Evolutionary conservation across 1,284 basidiomycete species (phyloP).

Genomic region (Exobasidium cylindrosporum): DNA sequence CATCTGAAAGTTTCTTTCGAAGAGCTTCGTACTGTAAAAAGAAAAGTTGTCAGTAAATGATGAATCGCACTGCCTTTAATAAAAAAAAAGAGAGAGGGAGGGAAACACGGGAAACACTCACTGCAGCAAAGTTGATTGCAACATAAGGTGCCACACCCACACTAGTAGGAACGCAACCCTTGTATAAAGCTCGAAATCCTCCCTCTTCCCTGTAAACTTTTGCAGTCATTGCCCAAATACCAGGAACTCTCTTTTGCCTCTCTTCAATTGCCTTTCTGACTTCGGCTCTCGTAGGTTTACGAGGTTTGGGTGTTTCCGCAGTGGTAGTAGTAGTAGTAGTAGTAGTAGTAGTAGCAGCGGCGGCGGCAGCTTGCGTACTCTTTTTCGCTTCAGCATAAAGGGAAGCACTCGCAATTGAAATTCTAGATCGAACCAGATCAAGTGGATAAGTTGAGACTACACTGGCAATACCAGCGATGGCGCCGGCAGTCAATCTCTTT

Average conservation of each 20-base stretch:
- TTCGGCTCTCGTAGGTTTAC: constrained; percentile 2
- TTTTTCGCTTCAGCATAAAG: constrained; percentile 41
- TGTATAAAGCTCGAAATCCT: constrained; percentile 78
- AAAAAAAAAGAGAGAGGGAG: neutral
- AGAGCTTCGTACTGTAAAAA: constrained; percentile 42
- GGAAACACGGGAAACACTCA: neutral
- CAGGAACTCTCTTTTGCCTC: constrained; percentile 59
- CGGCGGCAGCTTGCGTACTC: constrained; percentile 9
- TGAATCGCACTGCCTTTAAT: too few relatives aligned
- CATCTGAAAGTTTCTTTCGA: constrained; percentile 36
- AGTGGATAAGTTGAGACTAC: constrained; percentile 89
- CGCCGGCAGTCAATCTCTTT: constrained; percentile 75
- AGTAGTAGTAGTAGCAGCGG: neutral
- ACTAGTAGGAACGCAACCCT: constrained; percentile 81
- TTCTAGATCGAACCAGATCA: constrained; percentile 84
- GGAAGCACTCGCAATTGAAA: constrained; percentile 70
- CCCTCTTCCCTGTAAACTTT: constrained; percentile 89
- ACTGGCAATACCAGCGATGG: constrained; percentile 83
- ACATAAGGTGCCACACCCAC: constrained; percentile 91
- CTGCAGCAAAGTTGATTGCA: constrained; percentile 44
- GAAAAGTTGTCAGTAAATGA: constrained; percentile 15
- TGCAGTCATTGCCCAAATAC: constrained; percentile 81
- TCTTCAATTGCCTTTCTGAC: constrained; percentile 13
- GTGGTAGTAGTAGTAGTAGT: neutral
- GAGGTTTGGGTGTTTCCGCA: neutral